Percentiles rank a stretch among this genome's conserved stretches.
Evolutionary conservation across 2,329 filamentous ascomycete genomes (phyloP).

Genomic region (Fusarium nurragi): DNA sequence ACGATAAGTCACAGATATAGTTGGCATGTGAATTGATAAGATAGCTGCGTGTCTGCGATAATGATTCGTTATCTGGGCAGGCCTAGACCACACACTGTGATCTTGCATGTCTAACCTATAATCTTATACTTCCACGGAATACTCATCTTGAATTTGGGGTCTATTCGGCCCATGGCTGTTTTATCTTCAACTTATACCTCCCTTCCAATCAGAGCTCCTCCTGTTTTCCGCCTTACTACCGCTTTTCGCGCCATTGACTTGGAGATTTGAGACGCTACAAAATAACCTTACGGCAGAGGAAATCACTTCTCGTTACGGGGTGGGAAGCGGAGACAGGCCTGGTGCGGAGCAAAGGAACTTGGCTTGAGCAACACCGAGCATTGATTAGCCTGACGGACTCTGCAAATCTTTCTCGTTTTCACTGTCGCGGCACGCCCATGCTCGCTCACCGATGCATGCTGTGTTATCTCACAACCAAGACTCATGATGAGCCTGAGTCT

Average conservation of each 20-base stretch:
- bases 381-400: background rate
- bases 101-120: background rate
- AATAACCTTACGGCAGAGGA: constrained; percentile 21
- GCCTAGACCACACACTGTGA: background rate
- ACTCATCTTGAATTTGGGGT: background rate
- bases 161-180: constrained; percentile 1
- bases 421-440: background rate
- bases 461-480: background rate
- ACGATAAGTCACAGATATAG: background rate
- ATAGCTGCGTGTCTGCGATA: background rate
- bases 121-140: background rate
- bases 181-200: background rate
- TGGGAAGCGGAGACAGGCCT: constrained; percentile 32
- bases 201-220: constrained; percentile 17
- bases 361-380: constrained; percentile 11
- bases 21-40: background rate
- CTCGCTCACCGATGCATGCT: background rate
- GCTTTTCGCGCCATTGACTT: constrained; percentile 38
- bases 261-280: constrained; percentile 19
- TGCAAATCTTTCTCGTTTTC: background rate
- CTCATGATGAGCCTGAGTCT: background rate
- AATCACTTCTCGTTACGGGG: constrained; percentile 29
- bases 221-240: constrained; percentile 25
- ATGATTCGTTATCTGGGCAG: background rate
- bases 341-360: constrained; percentile 41